A percentile compares a stretch with the other conserved stretches of the same genome.
Conservation (phyloP, 306 rosid genomes). For the Quercus alba region DNA sequence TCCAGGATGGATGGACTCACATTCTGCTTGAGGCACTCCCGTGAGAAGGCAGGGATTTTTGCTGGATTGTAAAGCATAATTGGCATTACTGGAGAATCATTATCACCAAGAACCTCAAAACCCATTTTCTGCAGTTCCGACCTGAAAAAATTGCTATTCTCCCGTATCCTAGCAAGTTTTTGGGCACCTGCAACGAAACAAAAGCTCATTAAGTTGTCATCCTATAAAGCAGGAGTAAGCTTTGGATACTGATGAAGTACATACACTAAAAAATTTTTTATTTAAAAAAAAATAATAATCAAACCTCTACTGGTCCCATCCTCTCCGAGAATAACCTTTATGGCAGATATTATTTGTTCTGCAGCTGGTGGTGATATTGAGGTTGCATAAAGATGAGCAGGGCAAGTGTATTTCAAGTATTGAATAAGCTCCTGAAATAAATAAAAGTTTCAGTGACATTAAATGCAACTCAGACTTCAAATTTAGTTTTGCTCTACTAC, state of each 20-base stretch:
- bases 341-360: constrained; percentile 76
- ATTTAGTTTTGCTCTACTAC: neutral
- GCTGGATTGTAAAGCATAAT: constrained; percentile 90
- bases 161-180: constrained; percentile 74
- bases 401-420: constrained; percentile 72
- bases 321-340: constrained; percentile 81
- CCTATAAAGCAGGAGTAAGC: neutral
- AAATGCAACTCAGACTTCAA: no score
- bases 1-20: constrained; percentile 36
- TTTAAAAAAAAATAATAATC: neutral
- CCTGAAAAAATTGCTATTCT: constrained; percentile 86
- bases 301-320: constrained; percentile 89
- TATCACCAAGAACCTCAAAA: constrained; percentile 76
- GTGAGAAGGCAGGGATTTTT: constrained; percentile 85
- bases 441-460: neutral
- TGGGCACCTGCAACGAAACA: constrained; percentile 55
- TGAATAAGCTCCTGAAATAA: constrained; percentile 65
- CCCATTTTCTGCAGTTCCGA: constrained; percentile 89
- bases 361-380: constrained; percentile 93
- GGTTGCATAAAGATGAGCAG: constrained; percentile 89
- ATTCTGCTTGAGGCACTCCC: constrained; percentile 80
- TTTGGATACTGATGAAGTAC: neutral
- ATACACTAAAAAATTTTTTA: neutral
- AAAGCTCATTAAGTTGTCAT: neutral
- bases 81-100: constrained; percentile 86